phyloP scores from a whole-genome alignment of 202 grass and related monocot genomes.

The Musa balbisiana region DNA sequence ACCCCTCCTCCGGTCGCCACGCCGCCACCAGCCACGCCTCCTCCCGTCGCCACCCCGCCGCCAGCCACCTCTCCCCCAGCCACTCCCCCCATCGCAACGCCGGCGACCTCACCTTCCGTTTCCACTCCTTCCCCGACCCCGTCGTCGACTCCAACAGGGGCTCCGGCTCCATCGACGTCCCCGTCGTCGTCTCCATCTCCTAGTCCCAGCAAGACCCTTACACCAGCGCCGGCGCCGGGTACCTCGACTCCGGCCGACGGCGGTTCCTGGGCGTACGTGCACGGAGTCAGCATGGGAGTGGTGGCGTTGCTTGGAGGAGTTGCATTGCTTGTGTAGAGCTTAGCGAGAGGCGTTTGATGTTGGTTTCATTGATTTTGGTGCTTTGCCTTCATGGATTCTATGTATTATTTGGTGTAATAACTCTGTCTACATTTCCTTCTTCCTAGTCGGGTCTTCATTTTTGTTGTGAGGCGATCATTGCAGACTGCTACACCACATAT shows the following conservation, averaged over 20 bases:
- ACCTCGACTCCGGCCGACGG: slow-evolving; percentile 18
- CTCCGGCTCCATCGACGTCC: slow-evolving; percentile 19
- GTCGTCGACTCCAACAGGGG: slow-evolving; percentile 23
- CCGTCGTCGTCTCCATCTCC: slow-evolving; percentile 30
- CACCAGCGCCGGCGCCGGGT: neutral
- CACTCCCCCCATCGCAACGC: slow-evolving; percentile 22
- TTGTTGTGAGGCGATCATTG: too few species aligned
- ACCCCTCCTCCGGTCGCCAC: slow-evolving; percentile 39
- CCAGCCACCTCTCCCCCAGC: slow-evolving; percentile 2
- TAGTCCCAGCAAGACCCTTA: neutral
- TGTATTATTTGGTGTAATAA: slow-evolving; percentile 7
- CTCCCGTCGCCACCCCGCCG: slow-evolving; percentile 14
- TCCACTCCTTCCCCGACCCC: slow-evolving; percentile 16
- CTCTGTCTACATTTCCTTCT: neutral
- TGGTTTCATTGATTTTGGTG: slow-evolving; percentile 1
- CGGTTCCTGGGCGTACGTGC: neutral
- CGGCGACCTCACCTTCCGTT: slow-evolving; percentile 14
- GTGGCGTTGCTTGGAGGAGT: neutral
- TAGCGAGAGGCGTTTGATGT: neutral
- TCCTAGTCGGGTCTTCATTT: neutral
- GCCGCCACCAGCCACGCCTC: slow-evolving; percentile 25
- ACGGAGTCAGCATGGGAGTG: slow-evolving; percentile 2
- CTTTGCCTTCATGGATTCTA: neutral
- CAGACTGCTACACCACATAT: too few species aligned
- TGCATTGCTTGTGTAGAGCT: slow-evolving; percentile 4